Evolutionary conservation across 306 rosid species (phyloP).

Genomic region (Fagus crenata): DNA sequence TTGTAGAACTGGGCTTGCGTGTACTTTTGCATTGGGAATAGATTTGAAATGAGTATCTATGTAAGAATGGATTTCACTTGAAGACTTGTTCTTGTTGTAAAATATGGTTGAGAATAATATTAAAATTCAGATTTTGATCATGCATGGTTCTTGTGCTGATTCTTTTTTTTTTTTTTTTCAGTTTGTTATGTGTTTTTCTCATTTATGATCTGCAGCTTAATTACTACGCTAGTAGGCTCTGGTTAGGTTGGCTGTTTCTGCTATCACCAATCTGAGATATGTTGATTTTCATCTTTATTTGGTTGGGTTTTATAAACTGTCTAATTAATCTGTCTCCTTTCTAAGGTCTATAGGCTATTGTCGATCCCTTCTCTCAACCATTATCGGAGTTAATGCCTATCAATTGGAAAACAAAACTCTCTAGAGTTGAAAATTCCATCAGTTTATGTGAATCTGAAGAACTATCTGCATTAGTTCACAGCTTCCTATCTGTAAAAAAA

Average conservation of each 20-base stretch:
- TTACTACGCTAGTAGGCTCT: not conserved
- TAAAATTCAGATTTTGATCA: not conserved
- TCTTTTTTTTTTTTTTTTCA: not conserved
- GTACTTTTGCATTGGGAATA: not conserved
- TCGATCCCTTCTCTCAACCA: not conserved
- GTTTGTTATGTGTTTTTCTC: no score
- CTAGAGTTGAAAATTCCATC: not conserved
- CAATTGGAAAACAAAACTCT: not conserved
- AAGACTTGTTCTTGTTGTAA: not conserved
- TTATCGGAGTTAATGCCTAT: not conserved
- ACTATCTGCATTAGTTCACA: not conserved
- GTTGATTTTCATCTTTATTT: not conserved
- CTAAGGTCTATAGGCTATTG: not conserved
- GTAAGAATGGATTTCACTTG: not conserved
- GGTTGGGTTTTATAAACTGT: not conserved
- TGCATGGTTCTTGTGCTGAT: not conserved
- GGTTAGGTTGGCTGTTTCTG: not conserved
- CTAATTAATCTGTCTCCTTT: not conserved
- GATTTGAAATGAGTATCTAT: not conserved
- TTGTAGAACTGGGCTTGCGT: no score
- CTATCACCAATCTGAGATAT: not conserved
- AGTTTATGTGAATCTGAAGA: not conserved
- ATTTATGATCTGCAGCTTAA: constrained; percentile 1
- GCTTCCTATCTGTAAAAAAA: not conserved
- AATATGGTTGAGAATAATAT: not conserved